These are phyloP conservation scores for Alnus glutinosa DNA, from an alignment of 306 rosid species.

Conservation along the genomic window DNA sequence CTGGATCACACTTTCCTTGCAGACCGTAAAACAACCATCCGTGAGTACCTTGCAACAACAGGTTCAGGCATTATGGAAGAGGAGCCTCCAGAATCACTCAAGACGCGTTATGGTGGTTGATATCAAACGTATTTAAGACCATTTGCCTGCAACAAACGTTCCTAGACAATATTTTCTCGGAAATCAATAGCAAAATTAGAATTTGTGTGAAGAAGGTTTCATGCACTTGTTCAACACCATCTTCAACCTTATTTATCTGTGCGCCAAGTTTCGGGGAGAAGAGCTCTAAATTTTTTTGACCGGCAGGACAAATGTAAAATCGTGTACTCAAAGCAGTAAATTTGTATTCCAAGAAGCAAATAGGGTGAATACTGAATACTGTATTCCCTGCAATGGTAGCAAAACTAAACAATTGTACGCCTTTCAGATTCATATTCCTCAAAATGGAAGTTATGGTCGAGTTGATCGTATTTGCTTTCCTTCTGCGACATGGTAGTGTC, in stretches of 20 bases:
- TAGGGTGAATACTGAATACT: neutral
- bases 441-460: neutral
- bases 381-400: neutral
- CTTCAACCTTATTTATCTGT: neutral
- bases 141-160: neutral
- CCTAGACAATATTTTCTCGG: neutral
- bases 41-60: slow-evolving; percentile 60
- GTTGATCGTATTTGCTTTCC: too few species aligned
- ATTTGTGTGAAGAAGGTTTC: neutral
- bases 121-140: neutral
- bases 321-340: neutral
- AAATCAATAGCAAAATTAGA: neutral
- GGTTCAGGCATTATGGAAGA: slow-evolving; percentile 95
- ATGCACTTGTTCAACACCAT: neutral
- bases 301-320: neutral
- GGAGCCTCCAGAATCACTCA: slow-evolving; percentile 88
- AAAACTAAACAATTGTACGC: neutral
- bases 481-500: too few species aligned
- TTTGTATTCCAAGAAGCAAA: neutral
- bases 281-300: neutral
- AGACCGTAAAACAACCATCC: slow-evolving; percentile 84
- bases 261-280: neutral
- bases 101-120: slow-evolving; percentile 84
- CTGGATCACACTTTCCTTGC: slow-evolving; percentile 92
- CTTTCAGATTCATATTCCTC: neutral